A percentile compares a stretch with the other conserved stretches of the same genome.
These are phyloP conservation scores for Candida sithepensis DNA, from an alignment of 805 yeast genomes.

Conservation along the genomic window DNA sequence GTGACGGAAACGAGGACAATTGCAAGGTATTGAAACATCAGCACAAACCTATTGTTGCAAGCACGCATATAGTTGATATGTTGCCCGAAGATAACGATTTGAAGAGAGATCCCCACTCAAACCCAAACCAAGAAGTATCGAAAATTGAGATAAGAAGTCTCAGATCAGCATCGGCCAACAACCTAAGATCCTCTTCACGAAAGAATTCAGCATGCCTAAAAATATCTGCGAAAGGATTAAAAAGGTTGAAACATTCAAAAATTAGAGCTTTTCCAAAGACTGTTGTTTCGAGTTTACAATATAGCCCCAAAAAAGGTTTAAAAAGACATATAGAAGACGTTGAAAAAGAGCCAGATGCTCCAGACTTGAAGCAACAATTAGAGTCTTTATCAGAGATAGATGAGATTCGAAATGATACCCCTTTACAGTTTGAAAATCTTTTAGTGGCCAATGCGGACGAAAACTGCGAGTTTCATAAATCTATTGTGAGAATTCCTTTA, in stretches of 20 bases:
- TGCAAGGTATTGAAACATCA: not conserved
- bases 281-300: not conserved
- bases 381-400: too few species aligned
- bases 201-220: not conserved
- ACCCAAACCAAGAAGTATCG: too few species aligned
- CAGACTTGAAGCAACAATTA: too few species aligned
- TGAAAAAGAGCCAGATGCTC: not conserved
- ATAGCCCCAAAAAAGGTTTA: not conserved
- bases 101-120: not conserved
- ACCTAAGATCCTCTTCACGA: not conserved
- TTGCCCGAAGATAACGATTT: too few species aligned
- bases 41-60: not conserved
- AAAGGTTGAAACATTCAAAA: not conserved
- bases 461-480: constrained; percentile 7
- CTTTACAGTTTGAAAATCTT: not conserved
- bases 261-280: not conserved
- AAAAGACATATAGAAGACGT: not conserved
- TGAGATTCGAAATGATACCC: too few species aligned
- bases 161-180: not conserved
- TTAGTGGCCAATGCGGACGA: not conserved
- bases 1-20: too few species aligned
- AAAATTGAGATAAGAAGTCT: not conserved
- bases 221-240: not conserved
- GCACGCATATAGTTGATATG: too few species aligned
- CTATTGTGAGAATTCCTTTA: constrained; percentile 14